Evolutionary conservation across 208 protist genomes (phyloP), one percentile per base, ranked within the genome.

Genomic region (Wallacemonas sp.): DNA sequence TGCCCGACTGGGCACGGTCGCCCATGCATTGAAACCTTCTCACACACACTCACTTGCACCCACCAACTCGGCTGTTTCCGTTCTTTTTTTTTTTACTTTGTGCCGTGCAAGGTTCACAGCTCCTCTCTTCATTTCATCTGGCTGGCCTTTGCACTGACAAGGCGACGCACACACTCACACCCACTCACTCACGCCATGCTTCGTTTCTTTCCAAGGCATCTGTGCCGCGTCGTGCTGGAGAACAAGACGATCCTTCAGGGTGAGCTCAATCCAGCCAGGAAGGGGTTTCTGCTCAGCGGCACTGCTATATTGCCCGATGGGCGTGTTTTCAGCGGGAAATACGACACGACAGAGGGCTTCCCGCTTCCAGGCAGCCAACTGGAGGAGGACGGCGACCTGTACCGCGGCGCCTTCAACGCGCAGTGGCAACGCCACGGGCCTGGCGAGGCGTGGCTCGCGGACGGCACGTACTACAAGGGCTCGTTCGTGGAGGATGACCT

Each of bases 351-450:
- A 16, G 23, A 66, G 8, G 89, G 87, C n/a, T 85, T 82, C 67
- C 92, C 90, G 1, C 77, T 95, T 3, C 38, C 70, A 2, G 91
- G 89, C 5, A 86, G 81, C 41, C 72, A 91, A 44, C 79, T 97
- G 20, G 86, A 95, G 63, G 93, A 97, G 38, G 93, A 97, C 46
- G 93, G 93, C 1, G 87, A 95, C 59, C 50, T 94, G 4, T 97
- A 97, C 70, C 59, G 72, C n/a, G 93, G 93, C 10, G 77, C 62
- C 14, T 97, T 93, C 70, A 96, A 97, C 67, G 31, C 28, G 0
- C 61, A 75, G 39, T 97, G 93, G 91, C 87, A 96, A 79, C 89
- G 93, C 12, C 78, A 96, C 23, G 93, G 93, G 16, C 31, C 65
- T 2, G 93, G 93, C 7, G 83, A 93, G 72, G 89, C 91, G 25